Base-by-base conservation (phyloP, 495 filamentous ascomycete species). In the Podospora comata region DNA sequence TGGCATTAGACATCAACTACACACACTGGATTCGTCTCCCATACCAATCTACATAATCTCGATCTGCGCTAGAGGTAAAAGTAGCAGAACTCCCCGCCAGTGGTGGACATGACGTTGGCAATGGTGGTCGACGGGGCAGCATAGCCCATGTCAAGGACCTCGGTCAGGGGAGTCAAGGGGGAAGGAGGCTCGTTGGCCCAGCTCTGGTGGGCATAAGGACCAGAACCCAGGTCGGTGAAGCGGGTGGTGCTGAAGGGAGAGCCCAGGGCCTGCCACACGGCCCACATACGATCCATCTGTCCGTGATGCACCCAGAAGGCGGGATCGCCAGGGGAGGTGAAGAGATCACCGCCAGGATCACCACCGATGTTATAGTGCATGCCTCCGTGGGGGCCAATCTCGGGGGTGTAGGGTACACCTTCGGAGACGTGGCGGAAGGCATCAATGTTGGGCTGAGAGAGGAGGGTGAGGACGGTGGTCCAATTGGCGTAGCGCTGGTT, bases 281-380 rank as follows among this genome's bases (percentile, higher is more conserved):
- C 85, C 83, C 85, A 92, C 13, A 87, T 62, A 9, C 85, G 84
- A 75, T 91, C 90, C 65, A 92, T 82, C 82, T 85, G 83, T 18
- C 78, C 83, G 74, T 91, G 90, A 73, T 92, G 90, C 13, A 87
- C 79, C 72, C 79, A 92, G 77, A 92, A 92, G 1, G 80, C 83
- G 13, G 89, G 89, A 65, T 92, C 90, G 7, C 85, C 86, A 9
- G 89, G 85, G 18, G 83, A 87, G 5, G 77, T 79, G 70, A 81
- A 90, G 23, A 88, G 73, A 74, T 90, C 89, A 18, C 76, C 72
- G 3, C 83, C 84, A 0, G 85, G 83, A 74, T 90, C 85, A 53
- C 86, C 89, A 34, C 75, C 89, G 65, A 90, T 85, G 5, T 83
- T 80, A 74, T 85, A 88, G 69, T 92, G 90, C 15, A 87, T 86